Conservation (phyloP, 345 rosid species). For the Brassica incana region DNA sequence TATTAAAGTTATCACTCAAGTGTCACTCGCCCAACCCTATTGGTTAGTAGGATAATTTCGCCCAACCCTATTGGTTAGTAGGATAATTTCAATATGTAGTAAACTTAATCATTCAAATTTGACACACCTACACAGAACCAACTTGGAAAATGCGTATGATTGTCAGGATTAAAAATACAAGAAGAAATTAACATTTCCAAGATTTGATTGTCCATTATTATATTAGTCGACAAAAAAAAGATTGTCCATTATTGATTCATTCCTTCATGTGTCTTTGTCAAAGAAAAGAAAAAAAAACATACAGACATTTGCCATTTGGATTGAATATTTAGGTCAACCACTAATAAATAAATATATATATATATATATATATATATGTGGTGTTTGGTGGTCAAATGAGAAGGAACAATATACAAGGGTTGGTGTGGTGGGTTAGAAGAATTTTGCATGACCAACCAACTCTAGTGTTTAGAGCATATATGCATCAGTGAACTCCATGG, state of each 20-base stretch:
- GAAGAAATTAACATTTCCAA: background rate
- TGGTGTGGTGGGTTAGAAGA: conserved; percentile 40
- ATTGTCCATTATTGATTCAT: background rate
- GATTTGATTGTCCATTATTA: background rate
- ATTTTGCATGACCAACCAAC: conserved; percentile 27
- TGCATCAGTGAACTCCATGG: too few relatives aligned
- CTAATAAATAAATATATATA: background rate
- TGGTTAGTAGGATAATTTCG: background rate
- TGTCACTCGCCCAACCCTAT: too few relatives aligned
- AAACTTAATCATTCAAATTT: background rate
- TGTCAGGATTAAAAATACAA: background rate
- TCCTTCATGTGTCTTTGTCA: background rate
- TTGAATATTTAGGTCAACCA: conserved; percentile 29
- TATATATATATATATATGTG: background rate
- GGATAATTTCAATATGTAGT: background rate
- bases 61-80: background rate
- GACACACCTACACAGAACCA: background rate
- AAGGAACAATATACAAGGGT: conserved; percentile 9
- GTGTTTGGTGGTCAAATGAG: conserved; percentile 21
- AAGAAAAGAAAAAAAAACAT: background rate
- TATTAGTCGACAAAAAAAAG: background rate
- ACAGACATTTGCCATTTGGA: conserved; percentile 6
- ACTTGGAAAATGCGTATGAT: background rate
- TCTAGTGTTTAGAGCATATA: background rate
- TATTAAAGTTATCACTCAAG: too few relatives aligned